Evolutionary conservation across 2,329 filamentous ascomycete species (phyloP).

Genomic region (Elsinoe necatrix): DNA sequence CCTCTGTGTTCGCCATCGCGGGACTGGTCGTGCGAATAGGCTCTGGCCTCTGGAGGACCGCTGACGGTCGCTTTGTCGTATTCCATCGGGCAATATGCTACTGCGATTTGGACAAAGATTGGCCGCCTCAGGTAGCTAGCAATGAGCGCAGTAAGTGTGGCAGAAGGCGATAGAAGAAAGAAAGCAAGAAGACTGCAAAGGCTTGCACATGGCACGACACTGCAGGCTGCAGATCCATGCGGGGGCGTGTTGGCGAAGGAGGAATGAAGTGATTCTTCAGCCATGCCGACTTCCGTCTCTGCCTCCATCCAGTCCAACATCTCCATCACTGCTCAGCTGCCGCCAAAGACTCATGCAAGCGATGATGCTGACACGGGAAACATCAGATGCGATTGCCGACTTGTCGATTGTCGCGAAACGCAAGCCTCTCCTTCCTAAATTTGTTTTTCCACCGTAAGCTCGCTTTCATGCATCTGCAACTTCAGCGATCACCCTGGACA

Average conservation of each 20-base stretch:
- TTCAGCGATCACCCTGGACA: no score
- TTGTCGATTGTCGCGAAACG: no score
- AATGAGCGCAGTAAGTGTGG: no score
- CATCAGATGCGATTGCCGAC: no score
- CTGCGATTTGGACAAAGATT: no score
- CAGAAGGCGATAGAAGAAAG: neutral
- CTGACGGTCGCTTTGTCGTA: constrained; percentile 21
- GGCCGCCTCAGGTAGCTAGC: no score
- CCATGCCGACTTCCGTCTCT: neutral
- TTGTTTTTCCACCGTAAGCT: no score
- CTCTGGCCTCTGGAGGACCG: constrained; percentile 20
- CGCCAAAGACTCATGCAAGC: no score
- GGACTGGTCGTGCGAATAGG: constrained; percentile 21
- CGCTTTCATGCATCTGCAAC: no score
- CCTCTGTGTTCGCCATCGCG: constrained; percentile 19
- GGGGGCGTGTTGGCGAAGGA: neutral
- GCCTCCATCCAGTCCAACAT: neutral
- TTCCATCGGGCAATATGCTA: constrained; percentile 19
- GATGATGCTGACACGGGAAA: no score
- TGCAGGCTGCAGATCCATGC: neutral
- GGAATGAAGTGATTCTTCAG: neutral
- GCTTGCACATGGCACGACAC: neutral
- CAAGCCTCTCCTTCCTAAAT: no score
- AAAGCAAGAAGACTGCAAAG: no score
- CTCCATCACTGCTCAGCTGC: neutral